Evolutionary conservation across 2,329 filamentous ascomycete species (phyloP), one percentile per base, ranked within the genome.

Genomic region (Botryotinia convoluta): DNA sequence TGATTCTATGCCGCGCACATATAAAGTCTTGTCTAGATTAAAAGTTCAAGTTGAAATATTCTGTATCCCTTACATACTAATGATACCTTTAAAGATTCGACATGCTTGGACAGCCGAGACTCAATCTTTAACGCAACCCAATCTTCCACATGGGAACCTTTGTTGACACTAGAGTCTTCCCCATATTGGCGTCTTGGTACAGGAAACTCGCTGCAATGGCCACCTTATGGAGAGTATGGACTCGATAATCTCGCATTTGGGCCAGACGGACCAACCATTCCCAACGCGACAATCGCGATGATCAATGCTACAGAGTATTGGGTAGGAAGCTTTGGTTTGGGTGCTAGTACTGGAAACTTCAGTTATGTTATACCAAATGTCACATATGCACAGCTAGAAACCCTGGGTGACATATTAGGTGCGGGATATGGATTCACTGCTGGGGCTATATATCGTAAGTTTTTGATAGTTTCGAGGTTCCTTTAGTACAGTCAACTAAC

Each of bases 401-500:
- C 14, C 20, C 82, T 91, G 69, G 87, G 92, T 61, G 87, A 90
- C 78, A 81, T 85, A 18, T 85, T 87, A 73, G 87, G 87, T 14
- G 83, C 83, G 73, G 92, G 90, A 60, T 94, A 92, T 79, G 91
- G 90, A 69, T 94, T 91, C 80, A 94, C 92, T 5, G 92, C 92
- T 59, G 92, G 92, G 26, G 91, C 91, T n/a, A 87, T 87, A 75
- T 94, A 94, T 79, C 86, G 90, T 90, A 83, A 80, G 87, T 82
- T 37, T 59, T 39, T 37, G 61, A 64, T 32, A 73, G 26, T n/a
- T 29, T 39, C 1, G 3, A 20, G 10, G 1, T 26, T 7, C 7
- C 42, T 51, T 39, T 29, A 7, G 29, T 32, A 51, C 12, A 35
- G 48, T n/a, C 62, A 74, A 71, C 75, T 82, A 72, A 82, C 83